phyloP scores from a whole-genome alignment of 2,329 filamentous ascomycete species.

The Cladophialophora exuberans region DNA sequence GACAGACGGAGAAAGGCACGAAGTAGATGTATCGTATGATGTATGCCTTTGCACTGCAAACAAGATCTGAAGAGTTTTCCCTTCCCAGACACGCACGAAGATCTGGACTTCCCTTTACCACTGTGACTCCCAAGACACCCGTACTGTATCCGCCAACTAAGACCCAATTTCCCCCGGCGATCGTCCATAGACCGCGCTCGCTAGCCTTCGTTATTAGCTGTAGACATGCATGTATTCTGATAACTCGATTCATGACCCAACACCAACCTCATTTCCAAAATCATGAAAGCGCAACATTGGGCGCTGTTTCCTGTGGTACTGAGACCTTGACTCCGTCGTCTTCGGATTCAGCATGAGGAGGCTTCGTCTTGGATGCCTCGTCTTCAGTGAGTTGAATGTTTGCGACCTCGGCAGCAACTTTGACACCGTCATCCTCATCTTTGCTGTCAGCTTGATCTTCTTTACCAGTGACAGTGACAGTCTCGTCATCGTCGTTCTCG shows the following conservation, averaged over 20 bases:
- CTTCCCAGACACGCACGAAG: too few relatives aligned
- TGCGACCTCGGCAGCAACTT: neutral
- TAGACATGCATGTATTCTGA: neutral
- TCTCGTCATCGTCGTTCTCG: conserved; percentile 43
- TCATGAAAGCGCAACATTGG: neutral
- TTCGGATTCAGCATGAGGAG: neutral
- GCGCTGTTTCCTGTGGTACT: neutral
- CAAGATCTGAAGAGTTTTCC: too few relatives aligned
- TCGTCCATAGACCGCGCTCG: too few relatives aligned
- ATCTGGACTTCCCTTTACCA: too few relatives aligned
- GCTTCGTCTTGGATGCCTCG: too few relatives aligned
- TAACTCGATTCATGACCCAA: neutral
- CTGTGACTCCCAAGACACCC: too few relatives aligned
- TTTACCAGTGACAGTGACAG: conserved; percentile 28
- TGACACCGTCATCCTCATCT: conserved; percentile 1
- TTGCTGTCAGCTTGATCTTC: conserved; percentile 14
- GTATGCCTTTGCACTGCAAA: too few relatives aligned
- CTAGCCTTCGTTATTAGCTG: conserved; percentile 1
- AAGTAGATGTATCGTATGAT: too few relatives aligned
- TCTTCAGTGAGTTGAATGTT: neutral
- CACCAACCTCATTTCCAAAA: neutral
- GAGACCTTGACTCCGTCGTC: conserved; percentile 4
- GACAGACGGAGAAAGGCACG: too few relatives aligned
- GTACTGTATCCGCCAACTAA: too few relatives aligned
- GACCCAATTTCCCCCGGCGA: too few relatives aligned